Conservation (phyloP, 768 basidiomycete species). For the Pleurotus pulmonarius region DNA sequence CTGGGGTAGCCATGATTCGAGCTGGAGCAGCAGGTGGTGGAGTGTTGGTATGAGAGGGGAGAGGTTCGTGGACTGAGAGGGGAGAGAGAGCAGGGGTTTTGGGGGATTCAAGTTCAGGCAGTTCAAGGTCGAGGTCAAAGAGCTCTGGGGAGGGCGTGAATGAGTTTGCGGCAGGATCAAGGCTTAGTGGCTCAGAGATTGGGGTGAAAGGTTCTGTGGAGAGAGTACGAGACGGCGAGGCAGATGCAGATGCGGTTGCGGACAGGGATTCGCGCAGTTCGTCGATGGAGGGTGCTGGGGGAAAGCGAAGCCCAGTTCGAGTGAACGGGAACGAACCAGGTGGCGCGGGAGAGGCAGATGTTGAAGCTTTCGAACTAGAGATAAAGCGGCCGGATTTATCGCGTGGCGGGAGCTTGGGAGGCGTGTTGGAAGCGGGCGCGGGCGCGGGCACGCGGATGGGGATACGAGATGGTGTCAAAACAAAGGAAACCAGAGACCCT, state of each 20-base stretch:
- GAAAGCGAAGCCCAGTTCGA: background rate
- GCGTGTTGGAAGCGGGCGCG: background rate
- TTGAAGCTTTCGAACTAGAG: background rate
- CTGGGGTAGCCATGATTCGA: background rate
- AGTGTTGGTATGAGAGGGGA: background rate
- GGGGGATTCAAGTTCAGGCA: background rate
- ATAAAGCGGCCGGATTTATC: slow-evolving; percentile 2
- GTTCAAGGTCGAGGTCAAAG: background rate
- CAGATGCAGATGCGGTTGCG: background rate
- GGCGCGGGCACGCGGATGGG: background rate
- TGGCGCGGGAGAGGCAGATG: background rate
- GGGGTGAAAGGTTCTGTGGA: background rate
- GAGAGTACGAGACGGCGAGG: background rate
- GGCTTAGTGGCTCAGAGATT: background rate
- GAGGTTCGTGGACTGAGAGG: background rate
- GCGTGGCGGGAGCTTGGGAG: background rate
- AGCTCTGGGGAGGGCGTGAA: background rate
- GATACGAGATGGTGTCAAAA: background rate
- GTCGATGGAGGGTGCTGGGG: background rate
- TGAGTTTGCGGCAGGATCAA: background rate
- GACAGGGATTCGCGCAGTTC: background rate
- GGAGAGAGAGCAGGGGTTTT: background rate
- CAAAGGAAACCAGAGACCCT: background rate
- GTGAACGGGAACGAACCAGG: slow-evolving; percentile 1
- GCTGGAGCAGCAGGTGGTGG: background rate